Percentiles rank a stretch among this genome's conserved stretches.
Evolutionary conservation across 805 yeast genomes (phyloP).

Genomic region (Pachysolen tannophilus): DNA sequence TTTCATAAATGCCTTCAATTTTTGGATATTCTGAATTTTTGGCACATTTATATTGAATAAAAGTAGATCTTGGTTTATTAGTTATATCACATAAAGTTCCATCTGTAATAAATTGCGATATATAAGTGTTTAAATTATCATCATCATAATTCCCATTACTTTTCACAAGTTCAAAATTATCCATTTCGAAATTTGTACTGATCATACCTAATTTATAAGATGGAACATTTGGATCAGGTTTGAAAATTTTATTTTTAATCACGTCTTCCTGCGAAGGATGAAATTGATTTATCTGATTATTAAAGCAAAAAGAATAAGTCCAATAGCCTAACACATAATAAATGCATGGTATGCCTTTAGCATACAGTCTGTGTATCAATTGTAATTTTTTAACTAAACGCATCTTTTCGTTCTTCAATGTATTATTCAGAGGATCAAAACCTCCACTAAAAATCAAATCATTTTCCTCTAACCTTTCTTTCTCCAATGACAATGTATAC

Average conservation of each 20-base stretch:
- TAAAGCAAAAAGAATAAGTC: constrained; percentile 10
- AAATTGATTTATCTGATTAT: constrained; percentile 6
- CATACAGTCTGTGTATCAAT: not conserved
- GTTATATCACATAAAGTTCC: constrained; percentile 28
- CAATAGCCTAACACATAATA: constrained; percentile 8
- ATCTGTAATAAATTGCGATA: constrained; percentile 19
- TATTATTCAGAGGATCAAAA: too few species aligned
- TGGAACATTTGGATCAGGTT: constrained; percentile 5
- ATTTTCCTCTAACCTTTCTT: too few species aligned
- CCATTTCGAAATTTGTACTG: constrained; percentile 7
- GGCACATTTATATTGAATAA: constrained; percentile 21
- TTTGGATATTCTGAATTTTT: constrained; percentile 10
- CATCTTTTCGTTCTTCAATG: constrained; percentile 1
- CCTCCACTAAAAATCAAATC: too few species aligned
- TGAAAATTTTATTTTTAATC: not conserved
- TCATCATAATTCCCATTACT: constrained; percentile 1
- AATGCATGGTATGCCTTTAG: not conserved
- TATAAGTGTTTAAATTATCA: constrained; percentile 18
- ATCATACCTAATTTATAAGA: constrained; percentile 14
- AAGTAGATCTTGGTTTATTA: constrained; percentile 18
- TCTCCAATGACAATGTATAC: not conserved
- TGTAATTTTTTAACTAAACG: not conserved
- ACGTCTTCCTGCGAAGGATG: constrained; percentile 4
- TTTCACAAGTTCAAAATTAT: constrained; percentile 18
- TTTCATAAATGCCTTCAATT: constrained; percentile 18